Base-by-base conservation (phyloP, 257 asterid genomes). In the Sherardia arvensis region DNA sequence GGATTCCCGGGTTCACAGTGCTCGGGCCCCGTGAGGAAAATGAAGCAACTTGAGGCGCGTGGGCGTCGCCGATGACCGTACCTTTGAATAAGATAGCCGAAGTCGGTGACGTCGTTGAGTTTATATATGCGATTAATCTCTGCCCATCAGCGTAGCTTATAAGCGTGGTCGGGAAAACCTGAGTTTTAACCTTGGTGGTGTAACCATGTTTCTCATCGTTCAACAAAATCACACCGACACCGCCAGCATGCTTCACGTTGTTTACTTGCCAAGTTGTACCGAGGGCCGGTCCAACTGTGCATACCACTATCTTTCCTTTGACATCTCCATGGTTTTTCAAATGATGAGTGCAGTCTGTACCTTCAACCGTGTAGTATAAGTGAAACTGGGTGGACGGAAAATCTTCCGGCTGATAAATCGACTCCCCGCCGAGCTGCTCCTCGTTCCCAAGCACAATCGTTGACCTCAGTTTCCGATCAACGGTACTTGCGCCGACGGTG, bases 11-110 rank as follows among this genome's bases (percentile, higher is more conserved):
- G 38, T 36, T 62, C 3, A 36, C 55, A 0, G 0, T 8, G 47
- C 25, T 62, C 8, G 66, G 66, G 14, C 66, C 66, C 34, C 66
- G 18, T 14, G 66, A 40, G 29, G 66, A 62, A 25, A 43, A 62
- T 1, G 8, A 12, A 1, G 66, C 66, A 0, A 62, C 66, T 15
- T 15, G 7, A 1, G 66, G 66, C 45, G 38, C 66, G 10, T 62
- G 36, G 10, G 1, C 8, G 3, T 62, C 66, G 17, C 66, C 66
- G 11, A 62, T 23, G 2, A 62, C 8, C 1, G 56, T 62, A 11
- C 66, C 66, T n/a, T 43, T 21, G 36, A 62, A 62, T 7, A 15
- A 6, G 18, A 62, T 43, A 7, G 26, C 36, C 0, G 23, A 33
- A 12, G 26, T 9, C 9, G 66, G 55, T 25, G 66, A 62, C 4